These are phyloP conservation scores for Russula abietina DNA, from an alignment of 768 basidiomycete genomes.

Conservation along the genomic window DNA sequence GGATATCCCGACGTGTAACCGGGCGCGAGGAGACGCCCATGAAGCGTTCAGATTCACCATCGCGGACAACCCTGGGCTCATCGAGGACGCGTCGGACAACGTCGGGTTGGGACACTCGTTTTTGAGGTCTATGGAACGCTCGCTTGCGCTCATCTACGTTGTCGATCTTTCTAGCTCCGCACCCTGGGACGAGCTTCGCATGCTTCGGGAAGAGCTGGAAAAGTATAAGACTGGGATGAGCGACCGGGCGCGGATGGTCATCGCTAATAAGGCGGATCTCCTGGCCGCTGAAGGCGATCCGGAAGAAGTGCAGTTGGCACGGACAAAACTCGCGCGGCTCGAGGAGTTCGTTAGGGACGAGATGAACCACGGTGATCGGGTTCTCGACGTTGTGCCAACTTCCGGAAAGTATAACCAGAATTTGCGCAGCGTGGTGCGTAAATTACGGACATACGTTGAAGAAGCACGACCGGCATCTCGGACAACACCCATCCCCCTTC, in stretches of 20 bases:
- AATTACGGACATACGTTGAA: slow-evolving; percentile 63
- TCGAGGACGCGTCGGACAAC: slow-evolving; percentile 77
- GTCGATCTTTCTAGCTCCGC: slow-evolving; percentile 73
- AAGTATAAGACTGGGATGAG: slow-evolving; percentile 76
- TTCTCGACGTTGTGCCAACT: slow-evolving; percentile 67
- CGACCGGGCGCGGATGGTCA: slow-evolving; percentile 66
- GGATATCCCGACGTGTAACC: slow-evolving; percentile 54
- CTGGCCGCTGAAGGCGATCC: slow-evolving; percentile 44
- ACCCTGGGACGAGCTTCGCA: slow-evolving; percentile 71
- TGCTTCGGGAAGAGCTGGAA: slow-evolving; percentile 78
- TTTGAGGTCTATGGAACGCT: slow-evolving; percentile 87
- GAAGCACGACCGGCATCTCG: slow-evolving; percentile 35
- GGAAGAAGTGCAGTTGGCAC: slow-evolving; percentile 45
- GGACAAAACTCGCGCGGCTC: slow-evolving; percentile 48
- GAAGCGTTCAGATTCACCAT: slow-evolving; percentile 86
- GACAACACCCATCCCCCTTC: not conserved
- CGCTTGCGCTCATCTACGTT: slow-evolving; percentile 84
- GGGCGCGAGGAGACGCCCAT: slow-evolving; percentile 27
- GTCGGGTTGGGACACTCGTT: slow-evolving; percentile 93
- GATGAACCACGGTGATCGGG: slow-evolving; percentile 37
- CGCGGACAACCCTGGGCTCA: slow-evolving; percentile 94
- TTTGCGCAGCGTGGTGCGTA: slow-evolving; percentile 55
- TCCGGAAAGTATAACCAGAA: slow-evolving; percentile 89
- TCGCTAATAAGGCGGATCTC: slow-evolving; percentile 94
- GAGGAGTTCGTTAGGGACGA: slow-evolving; percentile 50